A percentile compares a stretch with the other conserved stretches of the same genome.
Evolutionary conservation across 257 asterid genomes (phyloP).

Genomic region (Gardenia jasminoides): DNA sequence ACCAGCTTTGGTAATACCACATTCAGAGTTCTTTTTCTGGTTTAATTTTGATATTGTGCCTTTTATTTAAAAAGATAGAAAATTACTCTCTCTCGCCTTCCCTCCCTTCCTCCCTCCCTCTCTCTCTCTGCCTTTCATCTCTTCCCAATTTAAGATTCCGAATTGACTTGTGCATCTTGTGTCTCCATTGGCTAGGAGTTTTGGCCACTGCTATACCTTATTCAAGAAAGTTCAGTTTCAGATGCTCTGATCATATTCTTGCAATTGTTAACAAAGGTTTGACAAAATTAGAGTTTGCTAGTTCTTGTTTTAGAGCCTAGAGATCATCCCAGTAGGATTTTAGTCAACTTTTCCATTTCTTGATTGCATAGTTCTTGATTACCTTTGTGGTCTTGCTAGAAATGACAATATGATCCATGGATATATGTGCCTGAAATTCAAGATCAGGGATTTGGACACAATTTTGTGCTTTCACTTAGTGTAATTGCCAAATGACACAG

Average conservation of each 20-base stretch:
- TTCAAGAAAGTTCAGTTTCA: neutral
- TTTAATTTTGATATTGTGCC: neutral
- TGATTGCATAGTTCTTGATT: neutral
- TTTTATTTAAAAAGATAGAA: no score
- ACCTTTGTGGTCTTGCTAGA: neutral
- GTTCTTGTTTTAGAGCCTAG: neutral
- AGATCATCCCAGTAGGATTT: neutral
- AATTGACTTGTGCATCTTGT: no score
- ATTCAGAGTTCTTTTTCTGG: neutral
- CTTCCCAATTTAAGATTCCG: no score
- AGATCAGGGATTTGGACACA: neutral
- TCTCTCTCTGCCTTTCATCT: no score
- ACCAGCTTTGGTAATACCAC: neutral
- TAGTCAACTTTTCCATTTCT: neutral
- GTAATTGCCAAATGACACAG: conserved; percentile 27
- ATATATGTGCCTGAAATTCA: neutral
- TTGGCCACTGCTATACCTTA: neutral
- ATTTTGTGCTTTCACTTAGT: neutral
- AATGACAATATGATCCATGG: neutral
- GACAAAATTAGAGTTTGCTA: neutral
- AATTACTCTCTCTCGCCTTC: no score
- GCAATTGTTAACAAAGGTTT: neutral
- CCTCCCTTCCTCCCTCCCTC: no score
- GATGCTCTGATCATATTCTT: neutral
- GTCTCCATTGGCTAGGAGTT: no score